phyloP scores from a whole-genome alignment of 768 basidiomycete species.

The Rossbeevera mucosa region DNA sequence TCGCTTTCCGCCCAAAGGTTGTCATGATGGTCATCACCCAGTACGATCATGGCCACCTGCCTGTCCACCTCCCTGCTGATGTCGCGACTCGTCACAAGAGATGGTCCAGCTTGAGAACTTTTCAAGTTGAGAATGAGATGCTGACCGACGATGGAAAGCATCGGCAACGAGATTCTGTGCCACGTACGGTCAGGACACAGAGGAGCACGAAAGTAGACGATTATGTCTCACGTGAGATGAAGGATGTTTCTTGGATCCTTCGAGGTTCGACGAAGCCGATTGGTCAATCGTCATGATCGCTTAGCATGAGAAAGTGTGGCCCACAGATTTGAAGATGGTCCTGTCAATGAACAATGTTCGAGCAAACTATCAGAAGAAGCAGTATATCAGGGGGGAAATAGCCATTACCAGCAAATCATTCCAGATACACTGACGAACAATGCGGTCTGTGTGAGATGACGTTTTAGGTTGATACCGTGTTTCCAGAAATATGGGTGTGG shows the following conservation, averaged over 20 bases:
- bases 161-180: slow-evolving; percentile 11
- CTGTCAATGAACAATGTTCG: slow-evolving; percentile 2
- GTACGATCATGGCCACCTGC: slow-evolving; percentile 11
- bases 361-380: background rate
- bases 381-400: background rate
- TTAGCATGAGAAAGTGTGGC: background rate
- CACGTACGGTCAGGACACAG: background rate
- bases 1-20: background rate
- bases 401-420: slow-evolving; percentile 10
- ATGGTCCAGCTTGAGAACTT: background rate
- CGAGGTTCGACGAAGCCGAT: background rate
- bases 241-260: slow-evolving; percentile 14
- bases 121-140: slow-evolving; percentile 19
- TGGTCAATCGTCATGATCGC: background rate
- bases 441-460: background rate
- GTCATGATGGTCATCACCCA: background rate
- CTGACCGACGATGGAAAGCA: slow-evolving; percentile 15
- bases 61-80: slow-evolving; percentile 18
- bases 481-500: background rate
- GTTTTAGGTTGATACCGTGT: background rate
- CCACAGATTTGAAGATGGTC: slow-evolving; percentile 5
- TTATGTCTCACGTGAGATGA: background rate
- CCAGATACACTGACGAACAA: slow-evolving; percentile 2
- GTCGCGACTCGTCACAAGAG: background rate
- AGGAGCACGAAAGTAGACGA: background rate